These are phyloP conservation scores for Colletotrichum euphorbiae DNA, from an alignment of 2,329 filamentous ascomycete species.

Conservation along the genomic window DNA sequence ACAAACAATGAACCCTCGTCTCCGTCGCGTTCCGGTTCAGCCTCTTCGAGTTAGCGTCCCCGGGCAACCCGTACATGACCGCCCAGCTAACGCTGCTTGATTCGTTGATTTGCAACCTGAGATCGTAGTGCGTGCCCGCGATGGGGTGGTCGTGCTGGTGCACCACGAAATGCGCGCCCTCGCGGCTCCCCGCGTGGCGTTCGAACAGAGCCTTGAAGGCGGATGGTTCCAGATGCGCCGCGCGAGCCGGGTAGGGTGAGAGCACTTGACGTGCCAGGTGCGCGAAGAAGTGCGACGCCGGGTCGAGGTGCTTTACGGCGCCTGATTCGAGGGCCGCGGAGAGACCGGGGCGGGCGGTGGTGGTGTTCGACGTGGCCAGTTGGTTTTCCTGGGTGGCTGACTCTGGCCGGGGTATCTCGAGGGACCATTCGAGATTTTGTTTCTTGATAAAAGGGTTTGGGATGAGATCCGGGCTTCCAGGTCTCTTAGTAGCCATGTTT, in stretches of 20 bases:
- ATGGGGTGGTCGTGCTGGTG: constrained; percentile 81
- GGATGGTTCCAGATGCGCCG: constrained; percentile 47
- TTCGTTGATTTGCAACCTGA: constrained; percentile 76
- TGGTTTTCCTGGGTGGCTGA: not conserved
- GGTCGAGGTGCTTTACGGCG: constrained; percentile 50
- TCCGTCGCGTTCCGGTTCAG: constrained; percentile 70
- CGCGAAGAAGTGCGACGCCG: constrained; percentile 53
- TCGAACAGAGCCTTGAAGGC: constrained; percentile 53
- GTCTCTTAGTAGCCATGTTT: constrained; percentile 45
- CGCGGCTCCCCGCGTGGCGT: constrained; percentile 45
- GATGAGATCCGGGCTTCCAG: constrained; percentile 50
- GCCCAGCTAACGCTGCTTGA: constrained; percentile 75
- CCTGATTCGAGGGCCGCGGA: constrained; percentile 57
- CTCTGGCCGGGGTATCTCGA: constrained; percentile 43
- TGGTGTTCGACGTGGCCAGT: too few species aligned
- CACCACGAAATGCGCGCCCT: constrained; percentile 71
- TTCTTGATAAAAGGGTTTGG: constrained; percentile 61
- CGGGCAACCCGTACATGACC: constrained; percentile 72
- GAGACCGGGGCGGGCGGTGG: not conserved
- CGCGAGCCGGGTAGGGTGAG: constrained; percentile 39
- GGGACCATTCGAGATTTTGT: constrained; percentile 57
- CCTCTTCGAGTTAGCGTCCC: constrained; percentile 65
- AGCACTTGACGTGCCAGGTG: constrained; percentile 47
- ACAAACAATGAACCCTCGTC: constrained; percentile 70
- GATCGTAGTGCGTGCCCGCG: constrained; percentile 76